These are phyloP conservation scores for Setaria viridis DNA, from an alignment of 202 grass and related monocot species.

Conservation along the genomic window DNA sequence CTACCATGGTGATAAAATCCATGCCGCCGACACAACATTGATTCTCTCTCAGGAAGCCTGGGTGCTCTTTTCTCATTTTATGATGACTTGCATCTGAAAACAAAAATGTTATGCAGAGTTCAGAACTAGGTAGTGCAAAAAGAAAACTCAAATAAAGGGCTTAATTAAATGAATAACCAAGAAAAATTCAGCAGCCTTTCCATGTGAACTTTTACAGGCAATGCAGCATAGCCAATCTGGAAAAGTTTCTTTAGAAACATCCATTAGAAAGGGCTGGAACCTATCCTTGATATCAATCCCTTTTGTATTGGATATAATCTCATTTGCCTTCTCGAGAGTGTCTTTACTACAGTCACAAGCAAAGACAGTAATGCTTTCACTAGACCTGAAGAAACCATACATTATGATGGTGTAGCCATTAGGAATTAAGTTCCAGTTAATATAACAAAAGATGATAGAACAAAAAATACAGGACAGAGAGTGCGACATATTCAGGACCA, in stretches of 20 bases:
- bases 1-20: constrained; percentile 88
- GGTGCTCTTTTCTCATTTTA: constrained; percentile 34
- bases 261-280: constrained; percentile 75
- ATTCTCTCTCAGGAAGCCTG: constrained; percentile 48
- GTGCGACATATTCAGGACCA: neutral
- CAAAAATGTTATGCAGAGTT: constrained; percentile 23
- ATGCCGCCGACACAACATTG: constrained; percentile 75
- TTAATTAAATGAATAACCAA: constrained; percentile 48
- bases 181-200: constrained; percentile 38
- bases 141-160: constrained; percentile 31
- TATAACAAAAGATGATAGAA: neutral
- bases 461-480: neutral
- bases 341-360: constrained; percentile 98
- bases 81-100: constrained; percentile 59
- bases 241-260: constrained; percentile 68
- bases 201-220: constrained; percentile 60
- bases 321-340: constrained; percentile 76
- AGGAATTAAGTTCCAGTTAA: constrained; percentile 18
- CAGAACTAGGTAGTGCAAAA: constrained; percentile 9
- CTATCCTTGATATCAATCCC: constrained; percentile 52
- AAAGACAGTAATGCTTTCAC: constrained; percentile 67
- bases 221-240: constrained; percentile 89
- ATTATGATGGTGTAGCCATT: constrained; percentile 19
- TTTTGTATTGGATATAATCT: constrained; percentile 59
- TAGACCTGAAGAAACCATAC: constrained; percentile 66